phyloP scores from a whole-genome alignment of 2,329 filamentous ascomycete genomes.

The Fusarium drepaniforme region DNA sequence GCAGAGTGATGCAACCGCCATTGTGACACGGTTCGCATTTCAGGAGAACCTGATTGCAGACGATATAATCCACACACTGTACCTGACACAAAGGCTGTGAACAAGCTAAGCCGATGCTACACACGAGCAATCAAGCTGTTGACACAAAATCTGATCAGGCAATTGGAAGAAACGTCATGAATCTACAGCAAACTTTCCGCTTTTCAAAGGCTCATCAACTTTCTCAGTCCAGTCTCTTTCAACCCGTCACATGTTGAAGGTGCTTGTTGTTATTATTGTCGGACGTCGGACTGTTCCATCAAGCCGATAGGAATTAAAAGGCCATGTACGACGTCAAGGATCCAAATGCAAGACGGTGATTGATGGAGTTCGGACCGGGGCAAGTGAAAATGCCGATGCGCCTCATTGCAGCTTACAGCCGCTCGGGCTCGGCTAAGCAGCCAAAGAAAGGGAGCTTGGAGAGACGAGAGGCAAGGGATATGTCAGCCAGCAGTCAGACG shows the following conservation, averaged over 20 bases:
- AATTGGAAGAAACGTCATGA: not conserved
- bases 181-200: conserved; percentile 1
- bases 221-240: conserved; percentile 4
- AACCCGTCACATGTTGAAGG: conserved; percentile 17
- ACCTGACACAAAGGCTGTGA: not conserved
- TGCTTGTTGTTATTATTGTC: conserved; percentile 1
- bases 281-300: conserved; percentile 7
- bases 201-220: conserved; percentile 8
- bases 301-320: conserved; percentile 11
- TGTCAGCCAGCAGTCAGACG: conserved; percentile 39
- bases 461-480: conserved; percentile 32
- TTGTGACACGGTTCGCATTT: conserved; percentile 28
- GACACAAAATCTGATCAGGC: not conserved
- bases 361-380: conserved; percentile 30
- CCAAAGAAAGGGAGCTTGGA: conserved; percentile 6
- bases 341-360: conserved; percentile 20
- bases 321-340: conserved; percentile 12
- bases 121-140: not conserved
- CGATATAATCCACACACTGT: not conserved
- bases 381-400: conserved; percentile 37
- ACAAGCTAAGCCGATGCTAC: conserved; percentile 5
- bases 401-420: conserved; percentile 33
- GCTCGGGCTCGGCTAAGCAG: conserved; percentile 40
- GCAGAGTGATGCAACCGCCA: conserved; percentile 15
- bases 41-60: conserved; percentile 12